Evolutionary conservation across 352 stramenopile genomes (phyloP), one percentile per base, ranked within the genome.

Genomic region (Globisporangium nodosum): DNA sequence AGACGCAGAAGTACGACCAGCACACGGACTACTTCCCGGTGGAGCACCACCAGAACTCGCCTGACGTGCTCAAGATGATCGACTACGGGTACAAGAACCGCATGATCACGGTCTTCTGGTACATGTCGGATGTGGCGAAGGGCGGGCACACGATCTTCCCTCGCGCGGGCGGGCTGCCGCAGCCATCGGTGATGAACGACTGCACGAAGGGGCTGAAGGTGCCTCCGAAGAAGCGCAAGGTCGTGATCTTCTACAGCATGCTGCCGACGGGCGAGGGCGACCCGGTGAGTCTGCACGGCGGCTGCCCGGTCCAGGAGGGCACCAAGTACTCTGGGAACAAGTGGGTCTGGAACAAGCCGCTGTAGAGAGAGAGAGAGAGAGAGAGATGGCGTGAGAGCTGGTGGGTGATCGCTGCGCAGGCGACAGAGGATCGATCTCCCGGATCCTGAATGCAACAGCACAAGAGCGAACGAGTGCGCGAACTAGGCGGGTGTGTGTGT

Each of bases 71-170:
- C 5, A 35, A 78, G 30, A 72, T 35, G 20, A 84, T 88, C 45
- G 69, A 92, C 15, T 62, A 88, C 43, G 77, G 79, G n/a, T 70
- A 76, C 67, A 88, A 89, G 68, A 91, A 91, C 65, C 81, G 79
- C 60, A 90, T 90, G 81, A 89, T 90, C 64, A 92, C 80, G 0
- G 83, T 92, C 18, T 90, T 92, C 56, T 90, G 79, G 81, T 92
- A 90, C 76, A 90, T 92, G 83, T 92, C 81, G 39, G 81, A 91
- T 46, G 81, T 93, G 16, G 72, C 69, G 20, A 76, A 79, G 49
- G 76, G 76, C 54, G 76, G 82, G 24, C 69, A 92, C 63, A 90
- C 82, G 31, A 87, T 85, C 54, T 92, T 90, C 63, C 69, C 82
- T 7, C 80, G 80, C 11, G 68, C 72, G 9, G 81, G 78, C 24